Percentiles rank a stretch among this genome's conserved stretches.
phyloP scores from a whole-genome alignment of 1,284 basidiomycete genomes.

The Malassezia globosa region DNA sequence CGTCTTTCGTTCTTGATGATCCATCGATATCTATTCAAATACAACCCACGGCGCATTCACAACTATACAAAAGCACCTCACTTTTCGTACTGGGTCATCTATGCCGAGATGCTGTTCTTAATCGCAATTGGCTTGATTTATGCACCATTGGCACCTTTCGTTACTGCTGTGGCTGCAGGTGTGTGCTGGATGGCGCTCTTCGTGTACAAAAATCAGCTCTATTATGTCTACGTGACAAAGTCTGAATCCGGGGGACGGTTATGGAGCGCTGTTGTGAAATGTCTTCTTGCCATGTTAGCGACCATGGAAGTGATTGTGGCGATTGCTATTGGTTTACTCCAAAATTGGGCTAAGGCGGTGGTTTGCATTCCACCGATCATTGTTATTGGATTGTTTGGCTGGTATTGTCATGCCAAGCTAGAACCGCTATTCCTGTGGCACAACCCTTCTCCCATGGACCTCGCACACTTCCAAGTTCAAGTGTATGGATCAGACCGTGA shows the following conservation, averaged over 20 bases:
- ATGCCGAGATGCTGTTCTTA: slow-evolving; percentile 48
- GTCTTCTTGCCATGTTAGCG: slow-evolving; percentile 37
- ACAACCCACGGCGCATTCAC: slow-evolving; percentile 86
- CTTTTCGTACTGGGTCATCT: slow-evolving; percentile 82
- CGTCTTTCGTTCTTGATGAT: slow-evolving; percentile 76
- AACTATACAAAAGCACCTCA: slow-evolving; percentile 91
- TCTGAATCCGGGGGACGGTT: slow-evolving; percentile 45
- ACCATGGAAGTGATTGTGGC: slow-evolving; percentile 44
- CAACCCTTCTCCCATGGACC: slow-evolving; percentile 35
- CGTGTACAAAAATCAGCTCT: slow-evolving; percentile 47
- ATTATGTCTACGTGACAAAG: slow-evolving; percentile 46
- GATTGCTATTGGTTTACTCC: slow-evolving; percentile 29
- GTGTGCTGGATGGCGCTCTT: slow-evolving; percentile 33
- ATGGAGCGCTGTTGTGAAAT: slow-evolving; percentile 42
- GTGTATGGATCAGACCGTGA: slow-evolving; percentile 33
- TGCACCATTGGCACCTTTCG: slow-evolving; percentile 35
- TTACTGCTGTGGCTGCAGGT: slow-evolving; percentile 32
- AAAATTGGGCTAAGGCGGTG: slow-evolving; percentile 30
- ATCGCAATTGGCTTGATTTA: slow-evolving; percentile 41
- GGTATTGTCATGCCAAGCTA: slow-evolving; percentile 34
- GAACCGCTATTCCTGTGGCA: slow-evolving; percentile 42
- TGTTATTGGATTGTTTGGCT: slow-evolving; percentile 35
- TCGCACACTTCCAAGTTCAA: slow-evolving; percentile 28
- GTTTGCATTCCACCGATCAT: slow-evolving; percentile 37
- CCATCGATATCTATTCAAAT: slow-evolving; percentile 69